Conservation (phyloP, 177 flowering plant species). For the Vitis hybrid region DNA sequence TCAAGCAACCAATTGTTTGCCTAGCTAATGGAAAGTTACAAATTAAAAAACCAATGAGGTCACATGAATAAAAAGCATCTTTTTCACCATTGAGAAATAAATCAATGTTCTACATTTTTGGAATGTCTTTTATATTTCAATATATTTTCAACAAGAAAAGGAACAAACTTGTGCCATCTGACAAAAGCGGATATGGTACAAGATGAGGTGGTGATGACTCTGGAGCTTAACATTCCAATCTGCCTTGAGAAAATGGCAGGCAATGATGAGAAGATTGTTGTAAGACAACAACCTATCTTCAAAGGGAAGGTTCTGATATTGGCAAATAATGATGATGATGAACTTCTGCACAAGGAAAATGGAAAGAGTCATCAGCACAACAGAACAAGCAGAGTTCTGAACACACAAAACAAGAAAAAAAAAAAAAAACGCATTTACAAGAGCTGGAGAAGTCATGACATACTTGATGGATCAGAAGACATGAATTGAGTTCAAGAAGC, state of each 20-base stretch:
- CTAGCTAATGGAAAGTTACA: not conserved
- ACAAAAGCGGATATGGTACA: not conserved
- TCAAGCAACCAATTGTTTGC: not conserved
- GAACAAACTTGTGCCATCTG: not conserved
- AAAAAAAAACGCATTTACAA: no score
- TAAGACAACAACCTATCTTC: not conserved
- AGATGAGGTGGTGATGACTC: slow-evolving; percentile 1
- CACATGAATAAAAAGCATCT: not conserved
- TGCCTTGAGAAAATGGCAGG: slow-evolving; percentile 7
- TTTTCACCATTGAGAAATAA: not conserved
- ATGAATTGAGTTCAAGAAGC: not conserved
- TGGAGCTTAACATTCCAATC: not conserved
- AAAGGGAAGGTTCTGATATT: not conserved
- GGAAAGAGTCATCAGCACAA: not conserved
- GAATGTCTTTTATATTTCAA: not conserved
- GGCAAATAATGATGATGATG: not conserved
- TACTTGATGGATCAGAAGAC: not conserved
- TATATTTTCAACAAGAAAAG: not conserved
- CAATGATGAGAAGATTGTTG: slow-evolving; percentile 3
- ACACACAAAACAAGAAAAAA: not conserved
- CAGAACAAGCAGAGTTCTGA: not conserved
- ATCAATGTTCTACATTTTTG: not conserved
- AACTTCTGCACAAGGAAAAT: slow-evolving; percentile 4
- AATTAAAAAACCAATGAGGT: not conserved
- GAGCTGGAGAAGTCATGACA: slow-evolving; percentile 1